These are phyloP conservation scores for Aspergillus amoenus DNA, from an alignment of 2,329 filamentous ascomycete species.

Conservation along the genomic window DNA sequence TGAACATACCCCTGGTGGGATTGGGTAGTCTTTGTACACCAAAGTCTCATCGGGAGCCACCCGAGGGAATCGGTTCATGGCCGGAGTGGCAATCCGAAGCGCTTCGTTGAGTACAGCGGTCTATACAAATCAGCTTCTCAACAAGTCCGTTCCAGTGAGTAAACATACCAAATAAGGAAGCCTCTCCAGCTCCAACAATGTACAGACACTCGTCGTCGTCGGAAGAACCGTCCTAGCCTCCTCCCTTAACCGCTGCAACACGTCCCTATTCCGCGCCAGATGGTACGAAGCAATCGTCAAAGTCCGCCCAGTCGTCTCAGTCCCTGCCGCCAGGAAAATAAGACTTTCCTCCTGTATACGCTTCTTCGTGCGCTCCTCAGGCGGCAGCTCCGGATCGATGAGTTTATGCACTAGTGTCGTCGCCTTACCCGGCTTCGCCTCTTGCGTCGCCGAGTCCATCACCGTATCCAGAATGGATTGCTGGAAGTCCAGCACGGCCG, in stretches of 20 bases:
- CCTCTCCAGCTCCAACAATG: too few species aligned
- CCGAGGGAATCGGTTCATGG: too few species aligned
- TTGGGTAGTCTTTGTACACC: background rate
- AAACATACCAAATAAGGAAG: too few species aligned
- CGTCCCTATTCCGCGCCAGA: background rate
- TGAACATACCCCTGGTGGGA: background rate
- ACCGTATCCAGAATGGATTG: background rate
- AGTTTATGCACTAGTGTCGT: slow-evolving; percentile 7
- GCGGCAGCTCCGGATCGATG: slow-evolving; percentile 16
- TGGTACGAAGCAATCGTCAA: background rate
- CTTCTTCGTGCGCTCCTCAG: slow-evolving; percentile 18
- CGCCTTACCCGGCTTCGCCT: background rate
- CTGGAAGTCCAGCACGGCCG: background rate
- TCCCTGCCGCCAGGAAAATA: slow-evolving; percentile 1
- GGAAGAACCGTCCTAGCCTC: too few species aligned
- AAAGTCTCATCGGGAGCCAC: too few species aligned
- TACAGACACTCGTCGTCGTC: too few species aligned
- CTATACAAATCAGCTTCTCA: too few species aligned
- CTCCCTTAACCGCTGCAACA: too few species aligned
- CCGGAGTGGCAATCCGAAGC: too few species aligned
- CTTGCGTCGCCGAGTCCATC: background rate
- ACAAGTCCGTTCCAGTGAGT: too few species aligned
- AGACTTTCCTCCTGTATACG: slow-evolving; percentile 27
- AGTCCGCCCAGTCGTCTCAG: background rate
- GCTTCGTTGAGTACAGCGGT: too few species aligned